phyloP scores from a whole-genome alignment of 805 yeast genomes.

The Schwanniomyces pseudopolymorphus region DNA sequence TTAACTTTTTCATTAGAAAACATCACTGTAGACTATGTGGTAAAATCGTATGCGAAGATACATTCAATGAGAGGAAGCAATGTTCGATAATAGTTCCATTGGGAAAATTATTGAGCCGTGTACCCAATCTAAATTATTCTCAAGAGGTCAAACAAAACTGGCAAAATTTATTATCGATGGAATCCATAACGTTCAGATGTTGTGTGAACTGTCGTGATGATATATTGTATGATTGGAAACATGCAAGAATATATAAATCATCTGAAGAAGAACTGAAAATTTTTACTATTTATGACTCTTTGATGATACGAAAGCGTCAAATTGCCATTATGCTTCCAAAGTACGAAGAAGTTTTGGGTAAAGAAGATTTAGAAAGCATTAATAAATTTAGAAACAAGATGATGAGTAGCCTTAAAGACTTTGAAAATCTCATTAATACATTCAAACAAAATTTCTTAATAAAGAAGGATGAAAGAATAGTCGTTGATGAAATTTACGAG shows the following conservation, averaged over 20 bases:
- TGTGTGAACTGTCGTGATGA: constrained; percentile 69
- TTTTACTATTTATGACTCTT: constrained; percentile 18
- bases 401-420: constrained; percentile 28
- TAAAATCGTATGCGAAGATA: constrained; percentile 70
- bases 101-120: constrained; percentile 34
- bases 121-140: constrained; percentile 37
- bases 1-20: constrained; percentile 60
- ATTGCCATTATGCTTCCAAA: constrained; percentile 20
- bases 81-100: constrained; percentile 78
- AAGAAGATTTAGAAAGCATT: constrained; percentile 11
- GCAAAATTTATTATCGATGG: constrained; percentile 10
- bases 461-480: constrained; percentile 5
- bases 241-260: constrained; percentile 6
- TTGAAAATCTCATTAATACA: constrained; percentile 22
- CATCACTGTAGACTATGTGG: constrained; percentile 96
- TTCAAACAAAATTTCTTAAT: constrained; percentile 23
- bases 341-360: constrained; percentile 15
- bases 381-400: constrained; percentile 22
- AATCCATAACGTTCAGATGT: constrained; percentile 46
- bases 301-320: constrained; percentile 21
- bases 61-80: constrained; percentile 34
- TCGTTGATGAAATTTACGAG: constrained; percentile 12
- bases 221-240: constrained; percentile 53
- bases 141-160: constrained; percentile 19
- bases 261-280: constrained; percentile 9